Conservation (phyloP, 164 flowering plant genomes). For the Echeveria elegans region DNA sequence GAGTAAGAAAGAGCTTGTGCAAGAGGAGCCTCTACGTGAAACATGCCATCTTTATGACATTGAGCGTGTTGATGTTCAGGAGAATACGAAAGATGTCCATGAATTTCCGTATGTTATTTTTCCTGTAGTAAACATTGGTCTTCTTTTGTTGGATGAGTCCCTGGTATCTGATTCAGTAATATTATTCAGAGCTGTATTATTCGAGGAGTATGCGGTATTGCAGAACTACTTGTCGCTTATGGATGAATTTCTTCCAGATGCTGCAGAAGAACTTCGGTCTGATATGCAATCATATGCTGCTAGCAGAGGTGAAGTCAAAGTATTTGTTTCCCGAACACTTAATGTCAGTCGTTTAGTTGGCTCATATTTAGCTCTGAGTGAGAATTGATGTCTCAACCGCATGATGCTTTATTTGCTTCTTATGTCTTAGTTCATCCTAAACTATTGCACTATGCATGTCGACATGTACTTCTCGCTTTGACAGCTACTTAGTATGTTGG, state of each 20-base stretch:
- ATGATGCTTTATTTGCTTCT: too few species aligned
- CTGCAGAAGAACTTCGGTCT: slow-evolving; percentile 66
- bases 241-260: slow-evolving; percentile 55
- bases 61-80: slow-evolving; percentile 65
- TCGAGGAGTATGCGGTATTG: slow-evolving; percentile 49
- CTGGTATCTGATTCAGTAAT: not conserved
- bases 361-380: not conserved
- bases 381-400: not conserved
- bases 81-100: slow-evolving; percentile 22
- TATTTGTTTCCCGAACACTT: too few species aligned
- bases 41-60: slow-evolving; percentile 73
- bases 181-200: slow-evolving; percentile 37
- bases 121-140: not conserved
- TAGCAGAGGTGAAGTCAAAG: slow-evolving; percentile 28
- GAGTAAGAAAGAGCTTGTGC: slow-evolving; percentile 26
- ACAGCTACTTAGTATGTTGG: not conserved
- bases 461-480: not conserved
- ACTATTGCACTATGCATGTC: too few species aligned
- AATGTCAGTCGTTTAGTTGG: too few species aligned
- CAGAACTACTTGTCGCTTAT: slow-evolving; percentile 59
- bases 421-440: too few species aligned
- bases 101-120: slow-evolving; percentile 31
- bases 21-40: slow-evolving; percentile 41
- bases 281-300: slow-evolving; percentile 28
- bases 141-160: not conserved